Conservation (phyloP, 1,139 yeast species). For the Yamadazyma friedrichii region DNA sequence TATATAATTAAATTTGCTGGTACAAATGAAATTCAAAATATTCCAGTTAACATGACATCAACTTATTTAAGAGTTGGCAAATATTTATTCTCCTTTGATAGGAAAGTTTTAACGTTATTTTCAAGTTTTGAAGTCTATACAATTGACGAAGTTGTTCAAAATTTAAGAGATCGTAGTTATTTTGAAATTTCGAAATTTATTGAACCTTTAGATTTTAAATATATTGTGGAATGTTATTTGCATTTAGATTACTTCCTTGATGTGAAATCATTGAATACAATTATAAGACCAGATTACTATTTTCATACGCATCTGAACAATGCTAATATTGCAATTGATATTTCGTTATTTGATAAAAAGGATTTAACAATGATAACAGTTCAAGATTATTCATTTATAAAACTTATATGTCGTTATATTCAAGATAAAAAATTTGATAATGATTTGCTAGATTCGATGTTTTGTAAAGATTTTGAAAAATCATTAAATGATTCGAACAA, state of each 20-base stretch:
- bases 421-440: conserved; percentile 8
- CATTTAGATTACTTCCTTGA: conserved; percentile 12
- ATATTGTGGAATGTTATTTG: conserved; percentile 14
- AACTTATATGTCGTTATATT: conserved; percentile 12
- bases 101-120: conserved; percentile 5
- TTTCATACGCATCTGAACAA: conserved; percentile 2
- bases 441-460: conserved; percentile 10
- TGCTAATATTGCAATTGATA: background rate
- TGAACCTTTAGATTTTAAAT: conserved; percentile 14
- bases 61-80: conserved; percentile 9
- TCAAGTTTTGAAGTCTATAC: conserved; percentile 10
- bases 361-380: conserved; percentile 5
- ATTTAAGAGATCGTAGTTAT: conserved; percentile 12
- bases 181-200: conserved; percentile 14
- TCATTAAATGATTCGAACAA: conserved; percentile 14
- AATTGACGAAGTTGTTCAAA: conserved; percentile 12
- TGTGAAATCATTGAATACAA: conserved; percentile 13
- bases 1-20: conserved; percentile 10
- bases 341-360: background rate
- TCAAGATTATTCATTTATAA: conserved; percentile 14
- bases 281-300: conserved; percentile 9
- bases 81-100: conserved; percentile 11
- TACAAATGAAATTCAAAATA: conserved; percentile 3
- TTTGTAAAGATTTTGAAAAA: conserved; percentile 13
- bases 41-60: conserved; percentile 8